These are phyloP conservation scores for Tylopilus sp. DNA, from an alignment of 768 basidiomycete genomes.

Conservation along the genomic window DNA sequence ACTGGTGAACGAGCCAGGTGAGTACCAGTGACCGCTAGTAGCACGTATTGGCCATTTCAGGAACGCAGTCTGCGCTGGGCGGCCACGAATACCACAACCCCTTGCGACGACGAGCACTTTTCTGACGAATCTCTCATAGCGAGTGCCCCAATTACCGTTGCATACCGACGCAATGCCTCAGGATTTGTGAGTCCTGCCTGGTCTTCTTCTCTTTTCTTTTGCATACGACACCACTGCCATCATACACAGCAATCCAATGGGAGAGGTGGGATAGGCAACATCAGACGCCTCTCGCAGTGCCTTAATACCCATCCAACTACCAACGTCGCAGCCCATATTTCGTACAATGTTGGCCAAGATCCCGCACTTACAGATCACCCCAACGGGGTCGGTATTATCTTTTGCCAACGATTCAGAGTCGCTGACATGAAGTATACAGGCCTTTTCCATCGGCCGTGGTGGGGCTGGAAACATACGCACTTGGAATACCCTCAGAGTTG, in stretches of 20 bases:
- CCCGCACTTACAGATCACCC: constrained; percentile 28
- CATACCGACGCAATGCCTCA: constrained; percentile 40
- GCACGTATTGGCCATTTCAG: neutral
- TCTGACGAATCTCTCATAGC: constrained; percentile 12
- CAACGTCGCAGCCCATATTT: constrained; percentile 49
- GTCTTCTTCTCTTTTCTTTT: neutral
- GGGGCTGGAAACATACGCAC: constrained; percentile 86
- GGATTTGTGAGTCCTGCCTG: constrained; percentile 39
- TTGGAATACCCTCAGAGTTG: constrained; percentile 36
- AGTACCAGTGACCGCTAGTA: neutral
- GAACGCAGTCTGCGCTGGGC: neutral
- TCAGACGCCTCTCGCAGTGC: constrained; percentile 45
- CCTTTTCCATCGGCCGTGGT: constrained; percentile 66
- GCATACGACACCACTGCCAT: neutral
- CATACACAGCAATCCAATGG: constrained; percentile 51
- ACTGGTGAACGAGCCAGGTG: constrained; percentile 14
- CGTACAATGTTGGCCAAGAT: constrained; percentile 57
- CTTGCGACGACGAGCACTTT: neutral
- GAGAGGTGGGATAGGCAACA: constrained; percentile 68
- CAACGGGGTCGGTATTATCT: constrained; percentile 31
- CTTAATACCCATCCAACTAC: constrained; percentile 37
- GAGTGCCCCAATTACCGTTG: constrained; percentile 13
- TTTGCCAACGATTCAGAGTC: neutral
- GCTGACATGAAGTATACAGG: neutral
- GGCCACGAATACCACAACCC: neutral